Conservation (phyloP, 2,329 filamentous ascomycete species). For the Alternaria dauci region DNA sequence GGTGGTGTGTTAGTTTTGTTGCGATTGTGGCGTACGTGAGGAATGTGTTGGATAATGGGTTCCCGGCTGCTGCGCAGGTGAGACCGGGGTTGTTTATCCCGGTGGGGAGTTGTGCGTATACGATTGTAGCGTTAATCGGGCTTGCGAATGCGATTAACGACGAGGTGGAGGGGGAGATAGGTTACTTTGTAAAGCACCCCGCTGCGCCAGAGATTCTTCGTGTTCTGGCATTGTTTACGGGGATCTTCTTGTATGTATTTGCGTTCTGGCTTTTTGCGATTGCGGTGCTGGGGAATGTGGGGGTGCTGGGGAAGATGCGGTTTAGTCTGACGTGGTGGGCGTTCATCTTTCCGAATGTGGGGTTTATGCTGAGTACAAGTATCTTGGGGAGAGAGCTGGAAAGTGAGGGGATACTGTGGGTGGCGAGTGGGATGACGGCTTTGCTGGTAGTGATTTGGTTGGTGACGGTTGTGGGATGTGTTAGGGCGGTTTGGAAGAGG, state of each 20-base stretch:
- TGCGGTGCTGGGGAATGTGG: conserved; percentile 39
- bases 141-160: no score
- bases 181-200: no score
- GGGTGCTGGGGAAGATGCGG: conserved; percentile 47
- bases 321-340: conserved; percentile 69
- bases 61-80: no score
- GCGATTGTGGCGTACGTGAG: conserved; percentile 66
- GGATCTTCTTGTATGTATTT: no score
- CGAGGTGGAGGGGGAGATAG: no score
- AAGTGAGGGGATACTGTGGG: conserved; percentile 45
- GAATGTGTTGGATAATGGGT: no score
- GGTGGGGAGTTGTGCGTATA: no score
- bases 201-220: no score
- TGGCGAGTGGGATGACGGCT: neutral
- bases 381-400: conserved; percentile 43
- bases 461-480: conserved; percentile 58
- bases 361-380: conserved; percentile 50
- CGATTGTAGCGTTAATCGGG: no score
- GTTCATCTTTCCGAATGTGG: conserved; percentile 56
- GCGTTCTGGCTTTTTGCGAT: conserved; percentile 52
- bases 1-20: conserved; percentile 69
- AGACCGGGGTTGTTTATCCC: no score
- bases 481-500: conserved; percentile 59
- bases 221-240: no score
- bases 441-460: conserved; percentile 57